These are phyloP conservation scores for Extremus antarcticus DNA, from an alignment of 495 filamentous ascomycete genomes.

Conservation along the genomic window DNA sequence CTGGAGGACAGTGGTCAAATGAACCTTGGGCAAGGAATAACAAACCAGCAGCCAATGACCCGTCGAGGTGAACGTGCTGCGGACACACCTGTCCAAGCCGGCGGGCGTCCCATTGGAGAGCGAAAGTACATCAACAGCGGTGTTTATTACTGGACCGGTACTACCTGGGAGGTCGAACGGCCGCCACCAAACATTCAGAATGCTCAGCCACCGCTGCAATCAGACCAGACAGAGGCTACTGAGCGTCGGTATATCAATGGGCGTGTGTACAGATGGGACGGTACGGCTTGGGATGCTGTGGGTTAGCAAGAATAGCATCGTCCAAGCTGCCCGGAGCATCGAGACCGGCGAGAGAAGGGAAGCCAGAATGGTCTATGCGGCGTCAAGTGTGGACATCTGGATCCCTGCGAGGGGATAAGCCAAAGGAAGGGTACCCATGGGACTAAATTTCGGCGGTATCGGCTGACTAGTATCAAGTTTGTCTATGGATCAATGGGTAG, in stretches of 20 bases:
- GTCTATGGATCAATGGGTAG: too few relatives aligned
- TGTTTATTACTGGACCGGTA: not conserved
- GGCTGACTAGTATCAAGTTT: too few relatives aligned
- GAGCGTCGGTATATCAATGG: not conserved
- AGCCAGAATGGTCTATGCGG: too few relatives aligned
- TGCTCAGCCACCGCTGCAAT: not conserved
- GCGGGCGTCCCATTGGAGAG: not conserved
- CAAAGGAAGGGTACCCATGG: too few relatives aligned
- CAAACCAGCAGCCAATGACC: not conserved
- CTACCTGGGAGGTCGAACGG: not conserved
- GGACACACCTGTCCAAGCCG: not conserved
- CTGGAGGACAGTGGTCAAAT: not conserved
- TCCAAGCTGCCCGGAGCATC: too few relatives aligned
- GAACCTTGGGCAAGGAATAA: not conserved
- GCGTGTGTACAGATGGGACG: not conserved
- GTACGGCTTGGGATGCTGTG: not conserved
- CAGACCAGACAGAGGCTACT: not conserved
- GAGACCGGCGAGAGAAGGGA: too few relatives aligned
- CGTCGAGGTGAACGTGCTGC: not conserved
- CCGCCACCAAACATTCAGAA: not conserved
- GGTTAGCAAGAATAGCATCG: not conserved
- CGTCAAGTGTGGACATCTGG: too few relatives aligned
- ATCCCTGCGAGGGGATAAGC: too few relatives aligned
- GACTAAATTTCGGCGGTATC: too few relatives aligned
- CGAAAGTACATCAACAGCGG: not conserved